Evolutionary conservation across 2,329 filamentous ascomycete genomes (phyloP).

Genomic region (Leptographium wingfieldii): DNA sequence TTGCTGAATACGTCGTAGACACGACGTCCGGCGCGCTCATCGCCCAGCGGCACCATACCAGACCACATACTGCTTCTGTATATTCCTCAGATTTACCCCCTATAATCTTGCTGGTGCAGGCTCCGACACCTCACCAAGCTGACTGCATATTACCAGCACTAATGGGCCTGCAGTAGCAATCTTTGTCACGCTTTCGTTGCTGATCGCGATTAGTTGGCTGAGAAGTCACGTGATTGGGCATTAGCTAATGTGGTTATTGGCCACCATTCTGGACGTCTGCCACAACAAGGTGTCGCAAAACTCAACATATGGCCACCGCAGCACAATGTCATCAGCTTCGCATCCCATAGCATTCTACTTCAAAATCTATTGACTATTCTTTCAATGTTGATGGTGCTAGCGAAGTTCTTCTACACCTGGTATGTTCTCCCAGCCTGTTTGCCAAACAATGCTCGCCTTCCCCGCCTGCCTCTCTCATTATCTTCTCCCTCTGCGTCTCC

Average conservation of each 20-base stretch:
- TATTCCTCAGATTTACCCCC: not conserved
- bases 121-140: too few species aligned
- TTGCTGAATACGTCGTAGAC: too few species aligned
- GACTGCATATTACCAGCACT: too few species aligned
- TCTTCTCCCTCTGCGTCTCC: not conserved
- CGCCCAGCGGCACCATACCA: not conserved
- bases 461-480: not conserved
- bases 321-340: constrained; percentile 12
- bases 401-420: constrained; percentile 7
- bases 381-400: constrained; percentile 13
- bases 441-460: not conserved
- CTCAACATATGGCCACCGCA: constrained; percentile 9
- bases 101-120: too few species aligned
- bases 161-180: too few species aligned
- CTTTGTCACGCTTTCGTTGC: too few species aligned
- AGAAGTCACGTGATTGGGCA: constrained; percentile 7
- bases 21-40: not conserved
- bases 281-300: constrained; percentile 17
- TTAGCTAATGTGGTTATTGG: constrained; percentile 1
- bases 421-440: not conserved
- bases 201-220: not conserved
- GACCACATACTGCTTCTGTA: not conserved
- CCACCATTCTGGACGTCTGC: constrained; percentile 5
- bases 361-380: constrained; percentile 19
- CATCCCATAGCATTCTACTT: constrained; percentile 17